These are phyloP conservation scores for Tetrapyrgos nigripes DNA, from an alignment of 1,284 basidiomycete species.

Conservation along the genomic window DNA sequence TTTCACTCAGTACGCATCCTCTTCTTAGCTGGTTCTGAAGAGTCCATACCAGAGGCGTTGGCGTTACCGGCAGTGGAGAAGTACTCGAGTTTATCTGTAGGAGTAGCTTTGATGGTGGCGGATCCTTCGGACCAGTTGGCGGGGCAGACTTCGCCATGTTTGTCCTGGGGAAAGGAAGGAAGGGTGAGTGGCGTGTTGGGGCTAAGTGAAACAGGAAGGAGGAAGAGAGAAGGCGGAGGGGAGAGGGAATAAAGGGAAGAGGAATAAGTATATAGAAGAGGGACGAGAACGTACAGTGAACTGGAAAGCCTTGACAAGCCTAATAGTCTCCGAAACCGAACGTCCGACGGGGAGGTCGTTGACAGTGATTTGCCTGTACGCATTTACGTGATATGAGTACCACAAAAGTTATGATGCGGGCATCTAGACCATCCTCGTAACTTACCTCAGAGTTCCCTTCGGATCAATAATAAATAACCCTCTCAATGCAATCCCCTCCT, in stretches of 20 bases:
- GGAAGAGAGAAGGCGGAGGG: too few relatives aligned
- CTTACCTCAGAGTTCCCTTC: slow-evolving; percentile 76
- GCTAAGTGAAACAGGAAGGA: too few relatives aligned
- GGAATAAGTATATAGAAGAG: background rate
- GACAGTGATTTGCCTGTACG: slow-evolving; percentile 78
- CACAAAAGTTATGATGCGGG: slow-evolving; percentile 8
- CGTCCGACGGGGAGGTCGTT: slow-evolving; percentile 93
- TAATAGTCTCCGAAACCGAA: slow-evolving; percentile 89
- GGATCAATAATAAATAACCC: slow-evolving; percentile 92
- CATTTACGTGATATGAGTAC: background rate
- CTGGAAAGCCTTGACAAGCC: slow-evolving; percentile 92
- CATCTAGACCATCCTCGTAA: background rate
- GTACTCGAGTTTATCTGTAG: slow-evolving; percentile 77
- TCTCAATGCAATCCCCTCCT: slow-evolving; percentile 85
- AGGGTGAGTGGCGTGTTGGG: too few relatives aligned
- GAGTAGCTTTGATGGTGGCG: slow-evolving; percentile 82
- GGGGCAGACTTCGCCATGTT: slow-evolving; percentile 91
- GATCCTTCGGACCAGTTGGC: slow-evolving; percentile 83
- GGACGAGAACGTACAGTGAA: slow-evolving; percentile 63
- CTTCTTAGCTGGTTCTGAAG: slow-evolving; percentile 27
- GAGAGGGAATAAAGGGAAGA: too few relatives aligned
- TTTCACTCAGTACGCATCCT: slow-evolving; percentile 20
- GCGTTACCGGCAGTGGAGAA: slow-evolving; percentile 50
- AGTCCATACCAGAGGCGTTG: slow-evolving; percentile 9
- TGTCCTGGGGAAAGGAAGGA: slow-evolving; percentile 55